A percentile compares a stretch with the other conserved stretches of the same genome.
These are phyloP conservation scores for Candida odintsovae DNA, from an alignment of 805 yeast genomes.

Conservation along the genomic window DNA sequence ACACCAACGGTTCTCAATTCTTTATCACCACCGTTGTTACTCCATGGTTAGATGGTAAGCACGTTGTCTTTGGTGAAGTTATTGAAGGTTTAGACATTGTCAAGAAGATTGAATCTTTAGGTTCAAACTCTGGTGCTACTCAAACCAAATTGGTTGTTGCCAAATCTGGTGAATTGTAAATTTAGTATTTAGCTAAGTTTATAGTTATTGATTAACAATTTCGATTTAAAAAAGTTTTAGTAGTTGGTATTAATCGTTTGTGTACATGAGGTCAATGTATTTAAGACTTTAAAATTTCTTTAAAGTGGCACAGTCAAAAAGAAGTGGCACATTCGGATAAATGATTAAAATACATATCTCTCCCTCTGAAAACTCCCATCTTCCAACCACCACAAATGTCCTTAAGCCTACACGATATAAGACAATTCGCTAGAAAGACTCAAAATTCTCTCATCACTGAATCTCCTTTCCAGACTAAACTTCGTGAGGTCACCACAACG, in stretches of 20 bases:
- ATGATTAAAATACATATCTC: too few relatives aligned
- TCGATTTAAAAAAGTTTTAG: not conserved
- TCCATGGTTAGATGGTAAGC: slow-evolving; percentile 87
- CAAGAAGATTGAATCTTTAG: slow-evolving; percentile 9
- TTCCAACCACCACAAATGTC: not conserved
- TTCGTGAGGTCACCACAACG: not conserved
- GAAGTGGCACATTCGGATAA: not conserved
- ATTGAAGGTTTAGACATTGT: slow-evolving; percentile 10
- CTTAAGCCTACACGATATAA: not conserved
- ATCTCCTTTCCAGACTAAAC: not conserved
- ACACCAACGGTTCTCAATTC: slow-evolving; percentile 91
- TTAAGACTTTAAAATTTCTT: too few relatives aligned
- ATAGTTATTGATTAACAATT: not conserved
- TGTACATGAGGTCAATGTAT: too few relatives aligned
- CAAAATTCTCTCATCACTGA: not conserved
- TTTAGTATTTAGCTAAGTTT: not conserved
- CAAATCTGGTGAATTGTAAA: slow-evolving; percentile 11
- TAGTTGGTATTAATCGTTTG: too few relatives aligned
- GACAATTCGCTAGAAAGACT: not conserved
- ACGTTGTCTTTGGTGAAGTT: slow-evolving; percentile 95
- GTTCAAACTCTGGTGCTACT: slow-evolving; percentile 12
- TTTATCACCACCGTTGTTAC: slow-evolving; percentile 91
- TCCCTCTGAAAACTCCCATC: not conserved
- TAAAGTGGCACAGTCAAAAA: too few relatives aligned
- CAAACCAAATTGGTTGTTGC: slow-evolving; percentile 5